Base-by-base conservation (phyloP, 345 rosid genomes). In the Cochlearia excelsa region DNA sequence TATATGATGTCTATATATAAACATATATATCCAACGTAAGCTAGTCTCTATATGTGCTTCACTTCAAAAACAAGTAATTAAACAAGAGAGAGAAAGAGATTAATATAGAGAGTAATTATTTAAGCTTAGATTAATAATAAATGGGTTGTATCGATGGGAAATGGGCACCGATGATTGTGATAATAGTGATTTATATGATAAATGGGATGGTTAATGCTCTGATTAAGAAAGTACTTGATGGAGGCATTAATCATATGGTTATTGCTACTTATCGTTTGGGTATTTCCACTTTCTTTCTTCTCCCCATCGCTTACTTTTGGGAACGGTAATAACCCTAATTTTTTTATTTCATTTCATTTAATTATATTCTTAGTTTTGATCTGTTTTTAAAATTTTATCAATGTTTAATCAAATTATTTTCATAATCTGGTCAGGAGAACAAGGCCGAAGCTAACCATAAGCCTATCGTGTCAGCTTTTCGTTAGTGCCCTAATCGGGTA, bases 401-500 rank as follows among this genome's bases (percentile, higher is more conserved):
- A 16, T 16, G 35, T 33, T 33, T 33, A 33, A 33, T 33, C 23
- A 16, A 16, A 16, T 16, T 16, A 16, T 16, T 38, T 30, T 39
- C 30, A 60, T 33, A 61, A 54, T 68, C 46, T 61, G 7, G 30
- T 47, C 77, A 90, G 97, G 74, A 74, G 69, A 69, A 79, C 71
- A 65, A 80, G 93, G 70, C 78, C 83, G 26, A 82, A 83, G 83
- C 87, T 85, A 53, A 85, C 87, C 1, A 43, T 71, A 53, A 66
- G 76, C 28, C 62, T 85, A 48, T 54, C 66, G 27, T 78, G 77
- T 71, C 83, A 70, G 61, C 75, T 74, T 35, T 90, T 90, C 68
- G 30, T 79, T 61, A 83, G 84, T 68, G 87, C 86, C 16, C 77
- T 87, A 35, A 59, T 79, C 4, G 97, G 95, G 97, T 82, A 26